Percentiles rank a stretch among this genome's conserved stretches.
Conservation (phyloP, 768 basidiomycete genomes). For the Heimioporus sp. region DNA sequence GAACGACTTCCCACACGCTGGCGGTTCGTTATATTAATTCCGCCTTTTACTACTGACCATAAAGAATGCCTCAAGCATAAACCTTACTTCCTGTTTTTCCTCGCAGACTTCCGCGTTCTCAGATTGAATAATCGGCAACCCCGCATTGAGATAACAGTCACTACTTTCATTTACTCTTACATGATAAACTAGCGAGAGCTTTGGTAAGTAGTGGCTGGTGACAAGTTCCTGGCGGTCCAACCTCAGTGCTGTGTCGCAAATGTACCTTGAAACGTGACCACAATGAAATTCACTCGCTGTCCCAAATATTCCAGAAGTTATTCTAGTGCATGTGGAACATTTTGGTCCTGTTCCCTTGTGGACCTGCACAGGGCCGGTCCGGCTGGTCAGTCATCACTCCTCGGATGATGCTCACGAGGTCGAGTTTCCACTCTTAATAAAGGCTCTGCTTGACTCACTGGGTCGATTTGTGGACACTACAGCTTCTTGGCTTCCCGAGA, state of each 20-base stretch:
- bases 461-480: not conserved
- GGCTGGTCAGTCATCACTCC: too few species aligned
- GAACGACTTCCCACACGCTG: not conserved
- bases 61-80: not conserved
- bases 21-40: not conserved
- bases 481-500: not conserved
- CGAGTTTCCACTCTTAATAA: conserved; percentile 9
- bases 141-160: not conserved
- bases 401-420: not conserved
- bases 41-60: not conserved
- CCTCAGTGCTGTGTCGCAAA: not conserved
- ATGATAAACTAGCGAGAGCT: too few species aligned
- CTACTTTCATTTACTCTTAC: too few species aligned
- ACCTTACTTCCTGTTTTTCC: not conserved
- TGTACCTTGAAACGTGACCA: not conserved
- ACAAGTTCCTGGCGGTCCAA: not conserved
- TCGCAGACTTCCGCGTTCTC: not conserved
- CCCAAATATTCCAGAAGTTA: conserved; percentile 1
- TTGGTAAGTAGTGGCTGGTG: too few species aligned
- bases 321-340: conserved; percentile 5
- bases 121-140: not conserved
- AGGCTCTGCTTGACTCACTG: not conserved
- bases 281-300: conserved; percentile 8
- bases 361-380: not conserved
- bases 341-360: conserved; percentile 8